These are phyloP conservation scores for Mycena capillaripes DNA, from an alignment of 768 basidiomycete genomes.

Conservation along the genomic window DNA sequence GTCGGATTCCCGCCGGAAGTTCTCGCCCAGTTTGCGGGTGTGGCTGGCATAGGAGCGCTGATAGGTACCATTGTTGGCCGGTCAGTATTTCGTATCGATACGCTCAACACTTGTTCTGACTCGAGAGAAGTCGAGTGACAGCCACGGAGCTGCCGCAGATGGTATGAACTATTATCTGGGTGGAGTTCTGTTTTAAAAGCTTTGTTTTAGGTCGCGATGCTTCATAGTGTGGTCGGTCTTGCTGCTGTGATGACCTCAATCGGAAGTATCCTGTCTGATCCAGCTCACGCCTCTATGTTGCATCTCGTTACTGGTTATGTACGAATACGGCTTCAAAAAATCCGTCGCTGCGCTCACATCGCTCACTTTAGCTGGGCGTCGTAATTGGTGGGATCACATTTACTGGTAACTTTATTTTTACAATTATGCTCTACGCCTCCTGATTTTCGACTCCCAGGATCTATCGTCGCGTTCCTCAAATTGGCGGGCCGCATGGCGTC, in stretches of 20 bases:
- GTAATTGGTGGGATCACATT: constrained; percentile 83
- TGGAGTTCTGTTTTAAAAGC: background rate
- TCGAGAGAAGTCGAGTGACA: constrained; percentile 72
- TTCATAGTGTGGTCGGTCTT: constrained; percentile 92
- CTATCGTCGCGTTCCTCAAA: constrained; percentile 91
- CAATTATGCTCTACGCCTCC: background rate
- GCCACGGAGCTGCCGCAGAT: constrained; percentile 92
- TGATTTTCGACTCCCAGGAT: constrained; percentile 50
- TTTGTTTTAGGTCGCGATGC: constrained; percentile 63
- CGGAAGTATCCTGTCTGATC: constrained; percentile 82
- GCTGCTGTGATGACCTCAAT: constrained; percentile 92
- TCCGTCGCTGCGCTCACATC: background rate
- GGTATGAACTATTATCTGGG: constrained; percentile 52
- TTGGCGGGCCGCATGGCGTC: constrained; percentile 87
- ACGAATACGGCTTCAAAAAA: constrained; percentile 67
- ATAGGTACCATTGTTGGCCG: constrained; percentile 79
- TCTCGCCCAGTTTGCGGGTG: constrained; percentile 82
- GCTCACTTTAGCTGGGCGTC: constrained; percentile 27
- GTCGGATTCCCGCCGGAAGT: constrained; percentile 86
- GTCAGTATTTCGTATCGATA: constrained; percentile 10
- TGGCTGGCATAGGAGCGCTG: constrained; percentile 80
- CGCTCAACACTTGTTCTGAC: background rate
- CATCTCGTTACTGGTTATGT: constrained; percentile 90
- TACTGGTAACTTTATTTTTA: constrained; percentile 57
- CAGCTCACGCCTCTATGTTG: constrained; percentile 75